Conservation (phyloP, 106 monocot genomes). For the Acorus gramineus region DNA sequence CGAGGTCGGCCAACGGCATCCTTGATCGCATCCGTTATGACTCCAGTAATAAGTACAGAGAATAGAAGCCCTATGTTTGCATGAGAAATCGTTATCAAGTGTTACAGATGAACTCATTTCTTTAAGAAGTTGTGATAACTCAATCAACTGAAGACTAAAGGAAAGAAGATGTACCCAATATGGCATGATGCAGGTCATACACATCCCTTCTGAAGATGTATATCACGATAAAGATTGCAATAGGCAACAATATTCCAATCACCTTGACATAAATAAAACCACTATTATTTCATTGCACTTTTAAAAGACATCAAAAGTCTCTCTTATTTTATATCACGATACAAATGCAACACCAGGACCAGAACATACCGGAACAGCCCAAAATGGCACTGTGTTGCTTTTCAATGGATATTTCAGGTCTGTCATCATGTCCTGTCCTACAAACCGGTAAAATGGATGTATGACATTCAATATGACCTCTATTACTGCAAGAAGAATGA, state of each 20-base stretch:
- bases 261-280: slow-evolving; percentile 5
- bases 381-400: slow-evolving; percentile 18
- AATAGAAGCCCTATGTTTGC: slow-evolving; percentile 9
- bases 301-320: too few relatives aligned
- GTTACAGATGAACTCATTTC: too few relatives aligned
- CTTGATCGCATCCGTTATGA: slow-evolving; percentile 22
- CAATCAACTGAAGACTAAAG: not conserved
- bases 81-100: not conserved
- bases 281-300: too few relatives aligned
- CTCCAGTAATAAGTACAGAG: slow-evolving; percentile 12
- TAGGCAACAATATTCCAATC: slow-evolving; percentile 14
- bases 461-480: slow-evolving; percentile 14
- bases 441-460: slow-evolving; percentile 19
- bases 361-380: slow-evolving; percentile 19
- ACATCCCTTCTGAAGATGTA: slow-evolving; percentile 14
- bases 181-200: slow-evolving; percentile 17
- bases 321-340: not conserved
- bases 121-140: too few relatives aligned
- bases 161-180: slow-evolving; percentile 8
- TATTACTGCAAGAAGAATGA: slow-evolving; percentile 10
- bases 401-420: slow-evolving; percentile 18
- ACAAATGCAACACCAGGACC: not conserved
- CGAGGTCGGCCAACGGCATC: slow-evolving; percentile 23
- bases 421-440: slow-evolving; percentile 18
- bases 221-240: slow-evolving; percentile 10